Evolutionary conservation across 495 filamentous ascomycete genomes (phyloP).

Genomic region (Aspergillus olivimuriae): DNA sequence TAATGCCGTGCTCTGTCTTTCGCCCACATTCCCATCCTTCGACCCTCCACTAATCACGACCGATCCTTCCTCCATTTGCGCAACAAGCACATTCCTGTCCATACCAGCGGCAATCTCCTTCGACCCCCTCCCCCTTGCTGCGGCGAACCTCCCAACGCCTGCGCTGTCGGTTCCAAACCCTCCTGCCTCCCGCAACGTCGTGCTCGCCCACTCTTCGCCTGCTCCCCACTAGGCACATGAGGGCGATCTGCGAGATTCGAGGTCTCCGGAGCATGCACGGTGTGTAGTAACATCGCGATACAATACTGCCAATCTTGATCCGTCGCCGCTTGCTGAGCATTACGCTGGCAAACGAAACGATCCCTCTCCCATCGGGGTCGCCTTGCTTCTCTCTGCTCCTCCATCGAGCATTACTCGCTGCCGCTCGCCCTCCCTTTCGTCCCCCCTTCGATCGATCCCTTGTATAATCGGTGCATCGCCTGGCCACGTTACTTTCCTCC

Average conservation of each 20-base stretch:
- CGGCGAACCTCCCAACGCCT: slow-evolving; percentile 26
- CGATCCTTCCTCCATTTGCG: slow-evolving; percentile 26
- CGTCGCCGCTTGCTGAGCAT: slow-evolving; percentile 23
- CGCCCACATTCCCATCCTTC: slow-evolving; percentile 35
- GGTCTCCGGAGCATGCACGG: slow-evolving; percentile 46
- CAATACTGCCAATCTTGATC: slow-evolving; percentile 25
- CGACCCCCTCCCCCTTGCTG: slow-evolving; percentile 36
- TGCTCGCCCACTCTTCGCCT: slow-evolving; percentile 7
- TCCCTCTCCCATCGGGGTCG: slow-evolving; percentile 29
- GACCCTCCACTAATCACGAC: slow-evolving; percentile 33
- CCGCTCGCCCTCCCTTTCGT: slow-evolving; percentile 26
- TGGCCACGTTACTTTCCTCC: slow-evolving; percentile 17
- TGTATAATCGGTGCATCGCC: slow-evolving; percentile 34
- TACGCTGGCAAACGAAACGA: slow-evolving; percentile 32
- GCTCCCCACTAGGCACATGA: slow-evolving; percentile 37
- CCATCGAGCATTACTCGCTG: slow-evolving; percentile 23
- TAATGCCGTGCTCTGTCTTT: slow-evolving; percentile 40
- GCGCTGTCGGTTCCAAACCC: slow-evolving; percentile 17
- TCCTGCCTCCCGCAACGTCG: slow-evolving; percentile 7
- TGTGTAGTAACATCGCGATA: slow-evolving; percentile 39
- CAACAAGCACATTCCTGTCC: slow-evolving; percentile 37
- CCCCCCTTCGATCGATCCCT: slow-evolving; percentile 22
- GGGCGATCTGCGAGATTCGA: slow-evolving; percentile 39
- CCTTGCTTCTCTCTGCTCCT: slow-evolving; percentile 32
- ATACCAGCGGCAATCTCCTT: slow-evolving; percentile 20